Base-by-base conservation (phyloP, 2,329 filamentous ascomycete species). In the Alternaria rosae region DNA sequence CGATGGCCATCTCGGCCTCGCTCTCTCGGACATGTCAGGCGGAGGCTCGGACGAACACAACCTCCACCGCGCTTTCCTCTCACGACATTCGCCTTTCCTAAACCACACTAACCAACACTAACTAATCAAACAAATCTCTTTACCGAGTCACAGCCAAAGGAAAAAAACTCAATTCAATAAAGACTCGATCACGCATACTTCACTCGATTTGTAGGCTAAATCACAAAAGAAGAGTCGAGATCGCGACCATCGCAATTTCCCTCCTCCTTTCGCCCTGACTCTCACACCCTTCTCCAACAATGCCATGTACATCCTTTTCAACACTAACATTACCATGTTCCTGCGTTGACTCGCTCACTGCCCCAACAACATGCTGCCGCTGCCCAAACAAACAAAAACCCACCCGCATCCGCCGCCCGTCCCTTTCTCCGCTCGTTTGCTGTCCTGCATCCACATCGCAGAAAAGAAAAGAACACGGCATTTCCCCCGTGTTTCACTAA, bases 1-100 rank as follows among this genome's bases (percentile, higher is more conserved):
- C 44, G 26, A 50, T 54, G 38, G 35, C 35, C 42, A 54, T 42
- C 17, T 54, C 38, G 35, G 15, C 20, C 26, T 57, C 38, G 35
- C 20, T 21, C 26, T 57, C 59, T 69, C 57, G 64, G 59, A 45
- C 59, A 48, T 57, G 5, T 3, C 6, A 12, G 23, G 15, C 51
- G 52, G 59, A 54, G 42, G 11, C 52, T 48, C 61, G 65, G 62
- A 64, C 62, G 56, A 64, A 56, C 57, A 42, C 44, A 57, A 55
- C 25, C 54, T 56, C 44, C 38, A 57, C 44, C 38, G 50, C 28
- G 53, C 54, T 25, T 41, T 47, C 45, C 20, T 42, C n/a, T 43
- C 54, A 45, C 58, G 35, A 48, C 52, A n/a, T 25, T 51, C 41
- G 32, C 32, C 26, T 26, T 25, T 11, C 26, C 17, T 26, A 44